Conservation (phyloP, 2,329 filamentous ascomycete species). For the Byssoonygena ceratinophila region DNA sequence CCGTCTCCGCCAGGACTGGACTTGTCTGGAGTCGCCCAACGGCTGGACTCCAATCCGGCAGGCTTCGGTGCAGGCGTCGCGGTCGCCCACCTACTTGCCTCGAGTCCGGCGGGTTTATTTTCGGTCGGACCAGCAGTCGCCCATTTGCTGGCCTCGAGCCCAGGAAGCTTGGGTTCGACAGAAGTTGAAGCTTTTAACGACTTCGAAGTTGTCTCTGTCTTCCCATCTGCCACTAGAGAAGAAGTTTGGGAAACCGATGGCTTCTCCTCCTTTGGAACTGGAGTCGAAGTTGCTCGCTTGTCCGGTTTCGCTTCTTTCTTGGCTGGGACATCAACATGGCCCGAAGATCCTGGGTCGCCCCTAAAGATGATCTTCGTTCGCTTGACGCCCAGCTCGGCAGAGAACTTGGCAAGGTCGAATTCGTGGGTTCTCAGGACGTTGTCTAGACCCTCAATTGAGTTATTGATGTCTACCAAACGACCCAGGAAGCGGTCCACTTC, state of each 20-base stretch:
- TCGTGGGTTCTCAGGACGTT: background rate
- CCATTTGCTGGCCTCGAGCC: conserved; percentile 4
- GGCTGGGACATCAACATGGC: too few species aligned
- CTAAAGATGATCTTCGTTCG: background rate
- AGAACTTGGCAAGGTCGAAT: background rate
- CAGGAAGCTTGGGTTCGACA: background rate
- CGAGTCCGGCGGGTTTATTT: background rate
- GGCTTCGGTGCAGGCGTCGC: background rate
- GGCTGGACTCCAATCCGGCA: background rate
- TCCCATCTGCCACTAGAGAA: background rate
- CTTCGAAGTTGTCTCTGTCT: background rate
- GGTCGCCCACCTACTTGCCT: conserved; percentile 3
- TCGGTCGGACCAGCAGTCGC: background rate
- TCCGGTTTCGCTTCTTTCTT: background rate
- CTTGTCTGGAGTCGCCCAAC: background rate
- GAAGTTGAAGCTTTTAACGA: background rate
- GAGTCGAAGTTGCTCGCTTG: background rate
- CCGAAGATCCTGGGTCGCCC: too few species aligned
- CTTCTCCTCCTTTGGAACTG: background rate
- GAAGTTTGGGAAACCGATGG: background rate
- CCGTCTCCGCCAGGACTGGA: background rate
- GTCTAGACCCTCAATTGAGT: too few species aligned
- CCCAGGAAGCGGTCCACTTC: background rate
- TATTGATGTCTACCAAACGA: too few species aligned
- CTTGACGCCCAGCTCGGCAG: background rate